phyloP scores from a whole-genome alignment of 371 early-diverging fungal species.

The Chytridium lagenaria region DNA sequence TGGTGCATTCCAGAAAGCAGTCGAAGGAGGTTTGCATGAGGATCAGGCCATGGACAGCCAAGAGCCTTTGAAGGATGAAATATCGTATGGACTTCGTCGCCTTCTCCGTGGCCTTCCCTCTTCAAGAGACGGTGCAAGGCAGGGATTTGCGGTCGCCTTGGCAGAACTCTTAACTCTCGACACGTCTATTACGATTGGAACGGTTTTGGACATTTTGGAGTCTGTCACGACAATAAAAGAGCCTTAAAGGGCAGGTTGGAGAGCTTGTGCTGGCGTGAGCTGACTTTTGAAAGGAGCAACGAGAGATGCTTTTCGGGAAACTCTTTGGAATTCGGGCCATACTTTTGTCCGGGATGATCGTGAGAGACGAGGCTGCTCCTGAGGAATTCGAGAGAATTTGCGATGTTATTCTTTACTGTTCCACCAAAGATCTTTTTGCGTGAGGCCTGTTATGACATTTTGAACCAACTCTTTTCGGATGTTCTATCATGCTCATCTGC shows the following conservation, averaged over 20 bases:
- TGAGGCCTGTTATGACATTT: slow-evolving; percentile 75
- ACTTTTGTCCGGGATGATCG: slow-evolving; percentile 78
- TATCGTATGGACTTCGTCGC: slow-evolving; percentile 87
- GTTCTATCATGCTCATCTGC: too few relatives aligned
- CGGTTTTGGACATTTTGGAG: slow-evolving; percentile 75
- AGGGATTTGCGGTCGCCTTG: slow-evolving; percentile 92
- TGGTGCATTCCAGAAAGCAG: slow-evolving; percentile 27
- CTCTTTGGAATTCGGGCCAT: slow-evolving; percentile 87
- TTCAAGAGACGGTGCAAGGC: slow-evolving; percentile 88
- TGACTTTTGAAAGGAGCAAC: too few relatives aligned
- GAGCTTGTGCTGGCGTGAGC: too few relatives aligned
- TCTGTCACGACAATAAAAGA: slow-evolving; percentile 60
- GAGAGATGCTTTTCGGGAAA: slow-evolving; percentile 88
- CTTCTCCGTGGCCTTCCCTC: slow-evolving; percentile 87
- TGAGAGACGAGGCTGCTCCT: slow-evolving; percentile 61
- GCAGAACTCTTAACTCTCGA: slow-evolving; percentile 64
- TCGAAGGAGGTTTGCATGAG: slow-evolving; percentile 45
- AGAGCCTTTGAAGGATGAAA: slow-evolving; percentile 65
- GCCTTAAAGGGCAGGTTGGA: slow-evolving; percentile 49
- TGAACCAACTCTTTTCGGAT: too few relatives aligned
- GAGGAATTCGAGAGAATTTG: slow-evolving; percentile 72
- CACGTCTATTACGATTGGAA: slow-evolving; percentile 57
- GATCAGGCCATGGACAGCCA: slow-evolving; percentile 41
- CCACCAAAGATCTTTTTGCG: slow-evolving; percentile 76
- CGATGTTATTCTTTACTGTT: slow-evolving; percentile 65